A percentile compares a stretch with the other conserved stretches of the same genome.
Evolutionary conservation across 371 early-diverging fungal genomes (phyloP).

Genomic region (Amoeboaphelidium protococcarum): DNA sequence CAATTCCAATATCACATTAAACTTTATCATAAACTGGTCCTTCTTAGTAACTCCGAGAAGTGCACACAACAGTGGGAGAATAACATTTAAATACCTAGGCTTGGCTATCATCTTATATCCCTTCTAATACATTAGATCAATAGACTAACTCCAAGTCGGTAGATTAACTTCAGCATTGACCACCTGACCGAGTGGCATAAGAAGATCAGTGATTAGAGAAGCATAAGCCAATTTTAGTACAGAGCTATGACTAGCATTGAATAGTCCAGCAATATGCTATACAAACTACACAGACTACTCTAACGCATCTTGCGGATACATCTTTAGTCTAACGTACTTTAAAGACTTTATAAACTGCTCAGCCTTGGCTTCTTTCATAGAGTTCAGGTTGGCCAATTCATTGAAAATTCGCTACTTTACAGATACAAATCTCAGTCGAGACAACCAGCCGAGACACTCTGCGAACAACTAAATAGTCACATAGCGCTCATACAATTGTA

Average conservation of each 20-base stretch:
- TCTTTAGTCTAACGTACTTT: constrained; percentile 58
- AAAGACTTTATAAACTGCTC: constrained; percentile 65
- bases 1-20: constrained; percentile 39
- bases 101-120: constrained; percentile 68
- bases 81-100: constrained; percentile 44
- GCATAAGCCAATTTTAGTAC: constrained; percentile 74
- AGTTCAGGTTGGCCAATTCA: constrained; percentile 30
- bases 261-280: constrained; percentile 55
- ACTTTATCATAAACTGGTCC: constrained; percentile 59
- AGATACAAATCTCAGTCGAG: constrained; percentile 59
- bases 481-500: constrained; percentile 36
- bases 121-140: constrained; percentile 67
- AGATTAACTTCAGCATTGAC: constrained; percentile 82
- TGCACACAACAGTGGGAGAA: constrained; percentile 58
- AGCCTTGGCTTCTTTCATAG: constrained; percentile 43
- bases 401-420: constrained; percentile 79
- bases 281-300: constrained; percentile 83
- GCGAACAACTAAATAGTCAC: constrained; percentile 57
- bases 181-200: constrained; percentile 68
- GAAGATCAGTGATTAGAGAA: constrained; percentile 53
- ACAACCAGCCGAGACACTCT: constrained; percentile 59
- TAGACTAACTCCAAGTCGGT: constrained; percentile 66
- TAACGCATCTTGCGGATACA: constrained; percentile 68
- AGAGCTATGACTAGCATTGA: constrained; percentile 45
- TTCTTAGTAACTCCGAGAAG: constrained; percentile 60